Percentiles rank a stretch among this genome's conserved stretches.
Evolutionary conservation across 768 basidiomycete species (phyloP).

Genomic region (Exidia glandulosa): DNA sequence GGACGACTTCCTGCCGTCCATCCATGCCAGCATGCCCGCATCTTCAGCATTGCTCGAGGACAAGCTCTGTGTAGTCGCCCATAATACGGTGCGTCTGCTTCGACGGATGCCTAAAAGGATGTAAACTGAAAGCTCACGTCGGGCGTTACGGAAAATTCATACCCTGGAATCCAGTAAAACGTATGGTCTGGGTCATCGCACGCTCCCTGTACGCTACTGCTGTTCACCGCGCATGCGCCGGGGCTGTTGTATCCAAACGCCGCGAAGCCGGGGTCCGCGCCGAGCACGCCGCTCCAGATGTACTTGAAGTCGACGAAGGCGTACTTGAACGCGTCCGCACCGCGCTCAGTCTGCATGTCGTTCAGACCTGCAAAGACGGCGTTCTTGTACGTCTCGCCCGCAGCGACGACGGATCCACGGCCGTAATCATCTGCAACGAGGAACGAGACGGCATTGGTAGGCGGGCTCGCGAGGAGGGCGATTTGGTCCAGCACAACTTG

Average conservation of each 20-base stretch:
- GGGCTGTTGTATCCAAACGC: constrained; percentile 40
- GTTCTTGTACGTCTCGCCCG: constrained; percentile 38
- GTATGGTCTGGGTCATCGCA: constrained; percentile 27
- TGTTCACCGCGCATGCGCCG: constrained; percentile 20
- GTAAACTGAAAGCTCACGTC: constrained; percentile 14
- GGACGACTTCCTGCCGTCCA: too few species aligned
- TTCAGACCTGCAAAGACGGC: constrained; percentile 32
- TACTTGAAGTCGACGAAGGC: constrained; percentile 37
- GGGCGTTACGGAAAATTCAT: not conserved
- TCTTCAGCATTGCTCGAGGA: constrained; percentile 23
- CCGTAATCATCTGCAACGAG: constrained; percentile 41
- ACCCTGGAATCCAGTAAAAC: constrained; percentile 43
- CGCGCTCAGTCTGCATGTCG: constrained; percentile 16
- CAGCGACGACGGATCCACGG: constrained; percentile 27
- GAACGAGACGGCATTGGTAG: constrained; percentile 40
- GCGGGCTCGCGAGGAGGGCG: constrained; percentile 31
- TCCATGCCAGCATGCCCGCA: too few species aligned
- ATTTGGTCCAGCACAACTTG: constrained; percentile 32
- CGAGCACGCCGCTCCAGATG: constrained; percentile 39
- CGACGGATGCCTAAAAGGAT: constrained; percentile 33
- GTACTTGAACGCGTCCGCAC: constrained; percentile 23
- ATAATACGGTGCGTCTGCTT: constrained; percentile 39
- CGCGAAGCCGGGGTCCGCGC: constrained; percentile 27
- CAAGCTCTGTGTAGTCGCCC: constrained; percentile 39
- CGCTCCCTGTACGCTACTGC: constrained; percentile 9